Evolutionary conservation across 192 early-diverging fungal species (phyloP).

Genomic region (Backusella westeae): DNA sequence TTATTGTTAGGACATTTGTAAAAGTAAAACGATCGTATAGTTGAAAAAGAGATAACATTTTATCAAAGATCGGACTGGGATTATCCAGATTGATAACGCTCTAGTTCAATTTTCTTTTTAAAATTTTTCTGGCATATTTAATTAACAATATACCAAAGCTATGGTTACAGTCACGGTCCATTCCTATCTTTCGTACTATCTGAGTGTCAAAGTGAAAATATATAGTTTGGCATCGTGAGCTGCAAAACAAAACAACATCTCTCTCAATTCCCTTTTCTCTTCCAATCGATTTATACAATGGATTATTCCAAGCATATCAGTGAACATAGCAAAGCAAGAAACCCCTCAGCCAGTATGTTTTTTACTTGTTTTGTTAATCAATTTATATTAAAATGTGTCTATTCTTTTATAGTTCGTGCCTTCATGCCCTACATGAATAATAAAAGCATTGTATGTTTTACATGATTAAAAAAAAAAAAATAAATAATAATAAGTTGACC

Average conservation of each 20-base stretch:
- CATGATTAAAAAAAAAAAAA: not conserved
- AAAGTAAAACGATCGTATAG: too few relatives aligned
- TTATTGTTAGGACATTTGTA: too few relatives aligned
- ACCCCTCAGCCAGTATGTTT: slow-evolving; percentile 44
- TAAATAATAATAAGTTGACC: not conserved
- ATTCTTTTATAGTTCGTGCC: slow-evolving; percentile 21
- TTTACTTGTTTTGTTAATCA: not conserved
- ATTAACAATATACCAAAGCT: too few relatives aligned
- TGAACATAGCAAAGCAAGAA: slow-evolving; percentile 38
- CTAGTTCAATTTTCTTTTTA: too few relatives aligned
- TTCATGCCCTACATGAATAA: slow-evolving; percentile 30
- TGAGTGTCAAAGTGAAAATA: not conserved
- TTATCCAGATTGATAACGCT: too few relatives aligned
- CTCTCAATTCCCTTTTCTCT: not conserved
- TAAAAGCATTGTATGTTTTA: slow-evolving; percentile 11
- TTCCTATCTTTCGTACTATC: not conserved
- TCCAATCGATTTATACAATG: not conserved
- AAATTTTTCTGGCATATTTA: too few relatives aligned
- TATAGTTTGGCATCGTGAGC: not conserved
- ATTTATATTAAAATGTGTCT: not conserved
- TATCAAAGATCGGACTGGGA: too few relatives aligned
- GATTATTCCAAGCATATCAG: slow-evolving; percentile 43
- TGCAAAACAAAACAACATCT: not conserved
- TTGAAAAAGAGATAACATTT: too few relatives aligned
- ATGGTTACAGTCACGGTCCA: too few relatives aligned